Conservation (phyloP, 257 asterid species). For the Solanum commersonii region DNA sequence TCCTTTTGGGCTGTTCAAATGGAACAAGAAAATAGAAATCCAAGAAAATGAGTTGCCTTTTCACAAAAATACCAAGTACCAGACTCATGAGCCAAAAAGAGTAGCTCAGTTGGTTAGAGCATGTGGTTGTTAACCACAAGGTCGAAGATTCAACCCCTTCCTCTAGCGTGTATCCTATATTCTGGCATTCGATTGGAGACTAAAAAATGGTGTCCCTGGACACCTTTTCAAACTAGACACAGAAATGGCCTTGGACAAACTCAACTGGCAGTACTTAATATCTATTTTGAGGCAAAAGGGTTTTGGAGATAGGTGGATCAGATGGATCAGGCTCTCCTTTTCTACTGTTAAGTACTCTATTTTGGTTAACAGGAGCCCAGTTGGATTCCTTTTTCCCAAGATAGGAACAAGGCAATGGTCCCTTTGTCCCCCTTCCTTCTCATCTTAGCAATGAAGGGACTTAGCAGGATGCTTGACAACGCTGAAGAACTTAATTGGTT, state of each 20-base stretch:
- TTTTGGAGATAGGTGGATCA: not conserved
- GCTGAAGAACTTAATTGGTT: not conserved
- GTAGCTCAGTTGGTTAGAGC: not conserved
- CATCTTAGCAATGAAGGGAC: not conserved
- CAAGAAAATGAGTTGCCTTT: not conserved
- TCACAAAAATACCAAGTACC: not conserved
- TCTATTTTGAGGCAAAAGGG: not conserved
- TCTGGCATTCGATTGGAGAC: not conserved
- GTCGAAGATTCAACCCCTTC: not conserved
- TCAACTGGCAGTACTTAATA: not conserved
- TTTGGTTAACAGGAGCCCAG: not conserved
- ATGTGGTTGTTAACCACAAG: not conserved
- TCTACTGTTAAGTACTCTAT: not conserved
- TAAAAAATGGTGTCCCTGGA: not conserved
- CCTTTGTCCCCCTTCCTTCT: not conserved
- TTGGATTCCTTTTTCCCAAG: not conserved
- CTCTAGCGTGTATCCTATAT: not conserved
- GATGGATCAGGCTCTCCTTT: not conserved
- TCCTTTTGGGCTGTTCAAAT: not conserved
- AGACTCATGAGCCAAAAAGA: not conserved
- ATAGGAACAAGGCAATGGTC: not conserved
- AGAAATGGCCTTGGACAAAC: no score
- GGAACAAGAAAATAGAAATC: not conserved
- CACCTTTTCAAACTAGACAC: not conserved
- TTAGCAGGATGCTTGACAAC: not conserved